Evolutionary conservation across 192 early-diverging fungal species (phyloP).

Genomic region (Backusella circina): DNA sequence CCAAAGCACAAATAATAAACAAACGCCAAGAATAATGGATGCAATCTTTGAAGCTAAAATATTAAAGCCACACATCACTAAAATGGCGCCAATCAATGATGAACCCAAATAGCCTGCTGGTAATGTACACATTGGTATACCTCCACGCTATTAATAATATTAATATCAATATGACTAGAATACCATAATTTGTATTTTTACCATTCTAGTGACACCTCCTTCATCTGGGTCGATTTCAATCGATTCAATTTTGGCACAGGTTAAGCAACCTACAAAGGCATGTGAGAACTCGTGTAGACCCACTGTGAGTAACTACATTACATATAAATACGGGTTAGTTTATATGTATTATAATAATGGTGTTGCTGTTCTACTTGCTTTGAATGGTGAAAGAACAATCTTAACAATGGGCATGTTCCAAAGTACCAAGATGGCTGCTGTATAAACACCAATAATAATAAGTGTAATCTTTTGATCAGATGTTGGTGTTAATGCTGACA

Average conservation of each 20-base stretch:
- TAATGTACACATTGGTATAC: constrained; percentile 77
- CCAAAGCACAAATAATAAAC: constrained; percentile 75
- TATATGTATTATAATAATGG: too few relatives aligned
- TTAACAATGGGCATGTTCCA: constrained; percentile 90
- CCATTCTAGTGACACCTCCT: constrained; percentile 85
- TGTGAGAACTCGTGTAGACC: constrained; percentile 96
- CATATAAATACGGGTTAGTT: not conserved
- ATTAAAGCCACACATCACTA: constrained; percentile 94
- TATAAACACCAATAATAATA: constrained; percentile 62
- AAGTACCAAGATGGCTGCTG: constrained; percentile 63
- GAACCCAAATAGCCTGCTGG: constrained; percentile 92
- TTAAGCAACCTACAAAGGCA: constrained; percentile 79
- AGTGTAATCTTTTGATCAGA: constrained; percentile 35
- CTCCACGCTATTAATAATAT: constrained; percentile 50
- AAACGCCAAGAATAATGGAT: constrained; percentile 79
- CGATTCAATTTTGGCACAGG: constrained; percentile 85
- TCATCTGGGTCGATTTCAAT: constrained; percentile 92
- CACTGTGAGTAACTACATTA: constrained; percentile 73
- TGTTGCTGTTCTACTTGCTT: constrained; percentile 52
- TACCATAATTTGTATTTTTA: constrained; percentile 7
- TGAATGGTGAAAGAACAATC: constrained; percentile 90
- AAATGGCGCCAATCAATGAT: constrained; percentile 84
- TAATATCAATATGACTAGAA: not conserved
- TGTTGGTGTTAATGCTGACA: constrained; percentile 27
- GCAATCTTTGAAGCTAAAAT: constrained; percentile 82